Evolutionary conservation across 1,139 yeast genomes (phyloP), one percentile per base, ranked within the genome.

Genomic region (Lodderomyces orthopsilosis): DNA sequence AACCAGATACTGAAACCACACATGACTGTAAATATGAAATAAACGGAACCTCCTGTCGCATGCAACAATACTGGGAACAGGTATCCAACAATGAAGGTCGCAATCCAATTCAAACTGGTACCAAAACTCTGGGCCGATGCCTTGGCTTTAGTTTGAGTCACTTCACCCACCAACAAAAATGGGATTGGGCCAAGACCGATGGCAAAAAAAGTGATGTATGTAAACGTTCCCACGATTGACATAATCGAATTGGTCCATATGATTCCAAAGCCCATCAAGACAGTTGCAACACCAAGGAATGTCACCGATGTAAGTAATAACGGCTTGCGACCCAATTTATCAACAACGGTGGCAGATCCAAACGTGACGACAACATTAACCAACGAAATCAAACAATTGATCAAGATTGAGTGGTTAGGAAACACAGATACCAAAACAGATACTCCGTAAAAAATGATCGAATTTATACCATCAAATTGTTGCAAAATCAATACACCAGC

Each of bases 151-250:
- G 79, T 70, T 46, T 89, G 95, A 0, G 96, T 85, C 15, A 91
- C 82, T 60, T 93, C 98, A 7, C 95, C 81, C n/a, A 93, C 85
- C 46, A 91, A 66, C 51, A 91, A 67, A 65, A 91, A 91, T 27
- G 98, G 98, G 41, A 93, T 88, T 12, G 98, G 98, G 0, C 98
- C 98, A 48, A 90, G 63, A 0, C 98, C 98, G 38, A 85, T 67
- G 0, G 97, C 98, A 67, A 91, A 93, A 35, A 89, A 79, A 0
- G 85, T 79, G 40, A 91, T 90, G 60, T 88, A 90, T 1, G 77
- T 62, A 45, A 87, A 78, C 0, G 91, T 83, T 2, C 93, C 82
- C 0, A 77, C 44, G 1, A 88, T 81, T 1, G 94, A 76, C 13
- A 86, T 51, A 0, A 70, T 26, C 0, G 89, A 70, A 48, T 67